Evolutionary conservation across 371 early-diverging fungal genomes (phyloP), one percentile per base, ranked within the genome.

Genomic region (Mucor ambiguus): DNA sequence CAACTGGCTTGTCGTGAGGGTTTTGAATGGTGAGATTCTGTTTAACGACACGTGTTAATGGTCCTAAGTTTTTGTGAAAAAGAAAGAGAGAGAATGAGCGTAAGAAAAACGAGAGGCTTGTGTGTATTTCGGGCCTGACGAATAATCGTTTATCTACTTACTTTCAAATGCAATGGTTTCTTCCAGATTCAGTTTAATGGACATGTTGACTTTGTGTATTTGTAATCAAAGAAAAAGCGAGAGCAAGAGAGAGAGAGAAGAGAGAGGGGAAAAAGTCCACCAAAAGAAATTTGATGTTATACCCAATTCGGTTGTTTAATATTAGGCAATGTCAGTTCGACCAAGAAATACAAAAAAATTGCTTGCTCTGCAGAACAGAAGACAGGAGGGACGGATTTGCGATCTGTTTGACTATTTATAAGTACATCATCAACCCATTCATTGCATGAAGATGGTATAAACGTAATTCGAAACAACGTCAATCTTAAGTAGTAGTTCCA

Each of bases 41-140:
- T 55, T 84, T 83, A 32, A 85, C 82, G 60, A 86, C 81, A 28
- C 75, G 66, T 64, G 85, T 85, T 71, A 93, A 87, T 2, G 95
- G 95, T 48, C 90, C 89, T 89, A 78, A 78, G 26, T 28, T 52
- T 28, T 52, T 52, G 26, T 16, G 14, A 28, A 14, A 49, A 22
- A 49, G 24, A 26, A 6, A 10, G 22, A 37, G 38, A 16, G 16
- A 26, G 12, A 49, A 18, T 26, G 1, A 20, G 12, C 14, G 46
- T 64, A 24, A 58, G 22, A 41, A 41, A 18, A 18, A 41, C 18
- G 0, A 41, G 18, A n/a, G 18, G 41, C 12, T 10, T 7, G 18
- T 16, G 14, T 5, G 18, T 5, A 16, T 1, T 18, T 41, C 12
- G 37, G 0, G 2, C 41, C 22, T 49, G 49, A 11, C n/a, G 12